Percentiles rank a stretch among this genome's conserved stretches.
phyloP scores from a whole-genome alignment of 2,329 filamentous ascomycete genomes.

The Nannizziopsis barbatae region DNA sequence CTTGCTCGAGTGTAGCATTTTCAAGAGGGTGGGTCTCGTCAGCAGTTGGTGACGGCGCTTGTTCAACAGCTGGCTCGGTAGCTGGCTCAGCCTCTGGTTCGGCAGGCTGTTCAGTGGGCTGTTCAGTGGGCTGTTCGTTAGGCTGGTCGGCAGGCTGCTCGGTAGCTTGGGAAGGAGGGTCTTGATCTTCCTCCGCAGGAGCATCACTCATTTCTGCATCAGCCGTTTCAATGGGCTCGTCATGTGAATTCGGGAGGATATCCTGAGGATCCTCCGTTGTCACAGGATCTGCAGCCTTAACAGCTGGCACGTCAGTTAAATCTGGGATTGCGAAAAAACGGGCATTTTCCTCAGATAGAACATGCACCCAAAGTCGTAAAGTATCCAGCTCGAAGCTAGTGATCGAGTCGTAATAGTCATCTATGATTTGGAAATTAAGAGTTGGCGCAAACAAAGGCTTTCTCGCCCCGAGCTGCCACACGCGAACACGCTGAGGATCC shows the following conservation, averaged over 20 bases:
- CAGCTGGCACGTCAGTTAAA: background rate
- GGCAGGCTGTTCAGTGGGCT: background rate
- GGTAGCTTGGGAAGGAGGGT: background rate
- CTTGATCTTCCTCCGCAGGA: conserved; percentile 4
- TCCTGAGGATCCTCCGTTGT: background rate
- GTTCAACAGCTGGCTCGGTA: background rate
- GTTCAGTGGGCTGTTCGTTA: background rate
- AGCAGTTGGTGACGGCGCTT: background rate
- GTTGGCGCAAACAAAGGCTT: conserved; percentile 26
- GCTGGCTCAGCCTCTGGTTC: too few relatives aligned
- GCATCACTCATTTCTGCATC: conserved; percentile 14
- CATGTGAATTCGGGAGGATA: background rate
- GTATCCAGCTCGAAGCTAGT: conserved; percentile 19
- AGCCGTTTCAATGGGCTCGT: conserved; percentile 10
- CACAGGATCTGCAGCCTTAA: background rate
- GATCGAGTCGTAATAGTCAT: conserved; percentile 24
- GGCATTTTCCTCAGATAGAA: conserved; percentile 28
- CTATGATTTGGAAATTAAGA: conserved; percentile 27
- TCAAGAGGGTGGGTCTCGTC: background rate
- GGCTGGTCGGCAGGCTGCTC: background rate
- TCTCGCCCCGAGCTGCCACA: conserved; percentile 32
- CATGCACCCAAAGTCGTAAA: conserved; percentile 31
- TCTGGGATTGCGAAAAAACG: background rate
- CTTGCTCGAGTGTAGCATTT: background rate
- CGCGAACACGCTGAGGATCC: conserved; percentile 27